Base-by-base conservation (phyloP, 1,284 basidiomycete species). In the Wallemia ichthyophaga region DNA sequence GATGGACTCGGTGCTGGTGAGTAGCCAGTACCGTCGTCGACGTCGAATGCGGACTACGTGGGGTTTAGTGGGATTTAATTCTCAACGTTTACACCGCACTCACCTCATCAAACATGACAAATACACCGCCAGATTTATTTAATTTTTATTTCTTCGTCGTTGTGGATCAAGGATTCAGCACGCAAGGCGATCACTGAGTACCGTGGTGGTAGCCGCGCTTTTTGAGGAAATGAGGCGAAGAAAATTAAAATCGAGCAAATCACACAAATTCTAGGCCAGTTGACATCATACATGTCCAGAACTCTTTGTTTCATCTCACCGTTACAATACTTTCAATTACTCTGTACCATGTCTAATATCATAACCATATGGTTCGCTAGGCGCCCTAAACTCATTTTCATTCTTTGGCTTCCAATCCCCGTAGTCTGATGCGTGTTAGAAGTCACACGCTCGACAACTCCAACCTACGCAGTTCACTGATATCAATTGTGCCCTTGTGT, bases 401-500 rank as follows among this genome's bases (percentile, higher is more conserved):
- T 3, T 56, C 25, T 25, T 56, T 27, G 55, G 55, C 55, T 25
- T 25, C 25, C 27, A 56, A 24, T 56, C 55, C 7, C 55, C 55
- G 25, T 56, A 56, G 55, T 56, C 37, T 48, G 37, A 11, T n/a
- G n/a, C n/a, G n/a, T n/a, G n/a, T n/a, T n/a, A n/a, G n/a, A n/a
- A n/a, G n/a, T n/a, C n/a, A n/a, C n/a, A n/a, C n/a, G n/a, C n/a
- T n/a, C n/a, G n/a, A n/a, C n/a, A n/a, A n/a, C n/a, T n/a, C n/a
- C 37, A 5, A 48, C 37, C n/a, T 48, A 48, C 37, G 55, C 55
- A 56, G 55, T 24, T 56, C 25, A 24, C 27, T 56, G 25, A 56
- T 27, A 24, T 56, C 55, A 21, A 56, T 56, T 3, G 55, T 56
- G 25, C 55, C 55, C 25, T 56, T 56, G 55, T 56, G 55, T 56